Conservation (phyloP, 2,329 filamentous ascomycete species). For the Fusarium foetens region DNA sequence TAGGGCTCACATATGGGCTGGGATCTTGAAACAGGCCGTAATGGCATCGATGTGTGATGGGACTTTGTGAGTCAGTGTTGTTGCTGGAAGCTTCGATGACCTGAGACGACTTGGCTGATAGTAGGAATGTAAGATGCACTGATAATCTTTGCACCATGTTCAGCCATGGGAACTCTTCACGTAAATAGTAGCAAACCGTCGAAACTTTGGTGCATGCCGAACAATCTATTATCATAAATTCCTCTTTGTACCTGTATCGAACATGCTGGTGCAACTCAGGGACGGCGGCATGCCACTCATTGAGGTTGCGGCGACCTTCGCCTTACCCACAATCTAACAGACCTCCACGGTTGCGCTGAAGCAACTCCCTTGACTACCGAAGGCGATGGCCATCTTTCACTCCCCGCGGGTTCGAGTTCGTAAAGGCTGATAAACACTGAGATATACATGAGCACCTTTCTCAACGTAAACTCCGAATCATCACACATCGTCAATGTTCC, state of each 20-base stretch:
- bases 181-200: neutral
- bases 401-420: conserved; percentile 48
- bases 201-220: neutral
- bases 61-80: no score
- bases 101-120: no score
- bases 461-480: conserved; percentile 46
- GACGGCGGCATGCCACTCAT: neutral
- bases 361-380: conserved; percentile 40
- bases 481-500: conserved; percentile 48
- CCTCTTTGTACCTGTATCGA: neutral
- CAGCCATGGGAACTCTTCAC: neutral
- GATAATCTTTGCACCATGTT: neutral
- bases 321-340: conserved; percentile 49
- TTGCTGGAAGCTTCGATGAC: no score
- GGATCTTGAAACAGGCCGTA: conserved; percentile 13
- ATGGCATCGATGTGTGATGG: neutral
- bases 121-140: neutral
- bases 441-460: conserved; percentile 50
- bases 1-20: conserved; percentile 8
- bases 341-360: conserved; percentile 43
- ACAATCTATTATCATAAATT: neutral
- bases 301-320: conserved; percentile 32
- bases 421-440: conserved; percentile 52
- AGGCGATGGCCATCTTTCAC: conserved; percentile 43
- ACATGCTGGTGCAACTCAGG: neutral